Base-by-base conservation (phyloP, 2,329 filamentous ascomycete genomes). In the Aspergillus novoparasiticus region DNA sequence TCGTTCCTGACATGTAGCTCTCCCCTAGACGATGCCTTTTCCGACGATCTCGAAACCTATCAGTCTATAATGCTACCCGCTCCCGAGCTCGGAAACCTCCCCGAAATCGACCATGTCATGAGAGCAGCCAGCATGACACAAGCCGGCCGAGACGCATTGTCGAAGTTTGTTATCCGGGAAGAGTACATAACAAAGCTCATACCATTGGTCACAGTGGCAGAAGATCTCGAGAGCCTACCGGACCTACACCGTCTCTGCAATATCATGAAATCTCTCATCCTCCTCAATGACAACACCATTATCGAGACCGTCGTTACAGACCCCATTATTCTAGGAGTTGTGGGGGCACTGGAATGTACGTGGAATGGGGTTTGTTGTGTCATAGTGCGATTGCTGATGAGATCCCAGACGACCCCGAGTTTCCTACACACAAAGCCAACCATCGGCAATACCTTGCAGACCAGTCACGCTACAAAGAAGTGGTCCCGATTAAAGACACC, bases 371-470 rank as follows among this genome's bases (percentile, higher is more conserved):
- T 45, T 54, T 39, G 34, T 26, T 21, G 59, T 43, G 30, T 41
- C 34, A n/a, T 26, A 23, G 23, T 21, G 16, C 11, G 16, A 51
- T 57, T 46, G 60, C 78, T 81, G 67, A 82, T 72, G 56, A 41
- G 50, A 39, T 58, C 6, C 62, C 69, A 87, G 85, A 98, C 80
- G 95, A 99, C 72, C 94, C 95, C 0, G 95, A 99, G 78, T 99
- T 98, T 72, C 95, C 95, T 8, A 93, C 90, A 64, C 95, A 98
- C 83, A 98, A 97, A 77, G 94, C 95, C 28, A 98, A 98, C 74
- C 95, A 99, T 76, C 89, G 95, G 63, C 92, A 95, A 74, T 99
- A 96, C 84, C 85, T 99, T 59, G 89, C 90, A 65, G 93, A 95
- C 75, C 88, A 93, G 72, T 92, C 92, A 23, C 90, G 93, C 70